Base-by-base conservation (phyloP, 176 grass and related monocot species). In the Eragrostis nindensis region DNA sequence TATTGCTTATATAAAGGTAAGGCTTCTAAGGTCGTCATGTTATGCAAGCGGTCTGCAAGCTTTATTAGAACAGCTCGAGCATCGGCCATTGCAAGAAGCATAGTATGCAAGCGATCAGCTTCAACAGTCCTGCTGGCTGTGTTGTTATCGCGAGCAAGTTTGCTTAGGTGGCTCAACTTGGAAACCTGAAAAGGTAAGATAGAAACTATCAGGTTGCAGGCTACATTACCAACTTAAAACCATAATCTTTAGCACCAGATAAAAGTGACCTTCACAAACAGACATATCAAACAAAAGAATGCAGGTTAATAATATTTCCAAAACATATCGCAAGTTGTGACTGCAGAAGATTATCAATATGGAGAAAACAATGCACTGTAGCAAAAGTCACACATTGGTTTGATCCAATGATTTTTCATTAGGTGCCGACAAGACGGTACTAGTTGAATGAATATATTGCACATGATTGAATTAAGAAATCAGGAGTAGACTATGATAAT, bases 21-120 rank as follows among this genome's bases (percentile, higher is more conserved):
- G 40, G 84, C 87, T 52, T 87, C 85, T 68, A 93, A 80, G 43
- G 91, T 93, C n/a, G 66, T 29, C 91, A 93, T 93, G 62, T 93
- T 90, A 80, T 93, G 91, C 10, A 93, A 42, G 8, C 91, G 88
- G 32, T 93, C 91, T 72, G 91, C 91, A 40, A 93, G 78, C 78
- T 93, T 93, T 83, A 89, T 92, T 42, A 92, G 83, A 69, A 92
- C 86, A 45, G 83, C 83, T 6, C 90, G 73, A 63, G 90, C 87
- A 88, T 96, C 93, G 61, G 87, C 85, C 93, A 96, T 96, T 18
- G 90, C 93, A 62, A 96, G 90, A 84, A 92, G 85, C 90, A 92
- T 96, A n/a, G 93, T 96, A 68, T 96, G 93, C 77, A 96, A 78
- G 52, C 93, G 85, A 29, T 97, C 93, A 24, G 90, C 93, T 55